A percentile compares a stretch with the other conserved stretches of the same genome.
These are phyloP conservation scores for Globisporangium spinosum DNA, from an alignment of 352 stramenopile genomes.

Conservation along the genomic window DNA sequence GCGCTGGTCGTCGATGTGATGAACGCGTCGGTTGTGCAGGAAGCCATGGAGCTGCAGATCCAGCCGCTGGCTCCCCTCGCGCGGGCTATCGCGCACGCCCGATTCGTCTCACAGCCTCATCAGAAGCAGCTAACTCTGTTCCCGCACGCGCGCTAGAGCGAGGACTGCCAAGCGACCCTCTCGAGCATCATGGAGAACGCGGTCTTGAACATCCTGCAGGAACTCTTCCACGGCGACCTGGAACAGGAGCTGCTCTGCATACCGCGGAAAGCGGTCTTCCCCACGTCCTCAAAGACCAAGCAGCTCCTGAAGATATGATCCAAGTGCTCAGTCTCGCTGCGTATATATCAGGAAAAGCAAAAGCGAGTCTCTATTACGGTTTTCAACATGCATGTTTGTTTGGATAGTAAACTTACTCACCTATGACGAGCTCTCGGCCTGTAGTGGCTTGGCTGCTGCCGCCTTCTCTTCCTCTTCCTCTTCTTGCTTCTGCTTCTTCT, in stretches of 20 bases:
- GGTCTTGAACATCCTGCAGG: conserved; percentile 76
- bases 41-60: conserved; percentile 38
- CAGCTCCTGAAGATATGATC: conserved; percentile 7
- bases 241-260: conserved; percentile 66
- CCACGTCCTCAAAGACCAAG: conserved; percentile 23
- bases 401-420: neutral
- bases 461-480: neutral
- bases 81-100: conserved; percentile 22
- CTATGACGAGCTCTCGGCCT: conserved; percentile 6
- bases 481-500: conserved; percentile 31
- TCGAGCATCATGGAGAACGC: conserved; percentile 71
- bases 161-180: conserved; percentile 68
- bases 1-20: conserved; percentile 56
- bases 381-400: neutral
- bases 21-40: conserved; percentile 42
- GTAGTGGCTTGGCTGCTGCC: neutral
- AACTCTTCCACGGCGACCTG: conserved; percentile 77
- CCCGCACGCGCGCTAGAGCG: conserved; percentile 32
- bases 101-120: conserved; percentile 7
- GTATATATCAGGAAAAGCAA: neutral
- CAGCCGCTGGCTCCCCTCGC: conserved; percentile 26
- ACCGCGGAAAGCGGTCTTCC: conserved; percentile 55
- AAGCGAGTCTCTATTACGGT: conserved; percentile 6
- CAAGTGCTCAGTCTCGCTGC: neutral
- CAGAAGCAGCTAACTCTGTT: conserved; percentile 18